Percentiles rank a stretch among this genome's conserved stretches.
Evolutionary conservation across 2,329 filamentous ascomycete genomes (phyloP).

Genomic region (Talaromyces rugulosus): DNA sequence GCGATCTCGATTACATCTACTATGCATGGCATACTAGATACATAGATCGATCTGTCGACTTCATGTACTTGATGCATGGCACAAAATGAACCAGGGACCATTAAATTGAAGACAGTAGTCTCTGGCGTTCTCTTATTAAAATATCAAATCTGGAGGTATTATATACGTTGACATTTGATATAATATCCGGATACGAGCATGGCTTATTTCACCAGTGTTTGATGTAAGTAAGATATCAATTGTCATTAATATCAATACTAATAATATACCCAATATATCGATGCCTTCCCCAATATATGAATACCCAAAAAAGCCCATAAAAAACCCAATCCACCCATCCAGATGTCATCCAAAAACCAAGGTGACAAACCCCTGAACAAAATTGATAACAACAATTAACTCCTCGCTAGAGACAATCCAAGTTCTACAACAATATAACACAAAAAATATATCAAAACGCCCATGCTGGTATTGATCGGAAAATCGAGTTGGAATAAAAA

Average conservation of each 20-base stretch:
- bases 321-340: background rate
- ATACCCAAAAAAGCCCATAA: background rate
- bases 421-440: background rate
- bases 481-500: background rate
- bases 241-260: background rate
- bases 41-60: background rate
- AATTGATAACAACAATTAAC: background rate
- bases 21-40: background rate
- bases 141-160: too few species aligned
- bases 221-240: background rate
- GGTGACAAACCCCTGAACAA: background rate
- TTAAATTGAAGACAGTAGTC: background rate
- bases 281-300: background rate
- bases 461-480: background rate
- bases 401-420: background rate
- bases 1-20: background rate
- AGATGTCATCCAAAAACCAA: background rate
- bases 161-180: background rate
- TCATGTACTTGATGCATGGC: background rate
- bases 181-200: background rate
- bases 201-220: background rate
- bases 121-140: too few species aligned
- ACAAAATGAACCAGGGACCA: background rate
- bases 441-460: background rate
- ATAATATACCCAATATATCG: background rate